These are phyloP conservation scores for Suillus subluteus DNA, from an alignment of 768 basidiomycete genomes.

Conservation along the genomic window DNA sequence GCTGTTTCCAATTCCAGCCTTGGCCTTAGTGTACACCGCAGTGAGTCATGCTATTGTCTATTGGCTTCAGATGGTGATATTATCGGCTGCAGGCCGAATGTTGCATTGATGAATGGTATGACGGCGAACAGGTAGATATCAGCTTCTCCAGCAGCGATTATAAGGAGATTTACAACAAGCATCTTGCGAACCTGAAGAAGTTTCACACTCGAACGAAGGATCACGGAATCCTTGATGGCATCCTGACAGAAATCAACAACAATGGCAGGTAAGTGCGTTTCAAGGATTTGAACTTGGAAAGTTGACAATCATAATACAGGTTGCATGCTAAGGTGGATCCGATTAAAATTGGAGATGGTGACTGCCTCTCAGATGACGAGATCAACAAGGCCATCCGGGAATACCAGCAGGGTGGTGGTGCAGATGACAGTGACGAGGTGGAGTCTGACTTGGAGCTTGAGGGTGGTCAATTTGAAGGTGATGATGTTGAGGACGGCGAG, in stretches of 20 bases:
- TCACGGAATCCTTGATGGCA: too few species aligned
- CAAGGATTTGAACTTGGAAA: background rate
- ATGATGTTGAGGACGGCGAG: background rate
- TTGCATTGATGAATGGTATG: too few species aligned
- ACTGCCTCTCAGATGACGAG: background rate
- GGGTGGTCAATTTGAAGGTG: background rate
- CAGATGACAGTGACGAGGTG: background rate
- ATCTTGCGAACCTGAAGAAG: too few species aligned
- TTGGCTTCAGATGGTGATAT: too few species aligned
- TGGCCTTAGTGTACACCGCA: too few species aligned
- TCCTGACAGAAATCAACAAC: background rate
- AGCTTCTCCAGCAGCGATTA: too few species aligned
- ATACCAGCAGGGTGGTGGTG: background rate
- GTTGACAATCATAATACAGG: background rate
- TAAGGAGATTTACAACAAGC: too few species aligned
- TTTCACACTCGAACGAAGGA: too few species aligned
- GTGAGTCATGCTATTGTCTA: too few species aligned
- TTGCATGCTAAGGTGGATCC: slow-evolving; percentile 8
- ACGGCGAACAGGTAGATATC: too few species aligned
- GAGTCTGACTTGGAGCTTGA: background rate
- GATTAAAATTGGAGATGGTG: background rate
- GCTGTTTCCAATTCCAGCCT: too few species aligned
- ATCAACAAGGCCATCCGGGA: background rate
- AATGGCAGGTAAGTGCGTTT: background rate
- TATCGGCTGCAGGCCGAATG: too few species aligned